Evolutionary conservation across 768 basidiomycete genomes (phyloP), one percentile per base, ranked within the genome.

Genomic region (Termitomyces sp.): DNA sequence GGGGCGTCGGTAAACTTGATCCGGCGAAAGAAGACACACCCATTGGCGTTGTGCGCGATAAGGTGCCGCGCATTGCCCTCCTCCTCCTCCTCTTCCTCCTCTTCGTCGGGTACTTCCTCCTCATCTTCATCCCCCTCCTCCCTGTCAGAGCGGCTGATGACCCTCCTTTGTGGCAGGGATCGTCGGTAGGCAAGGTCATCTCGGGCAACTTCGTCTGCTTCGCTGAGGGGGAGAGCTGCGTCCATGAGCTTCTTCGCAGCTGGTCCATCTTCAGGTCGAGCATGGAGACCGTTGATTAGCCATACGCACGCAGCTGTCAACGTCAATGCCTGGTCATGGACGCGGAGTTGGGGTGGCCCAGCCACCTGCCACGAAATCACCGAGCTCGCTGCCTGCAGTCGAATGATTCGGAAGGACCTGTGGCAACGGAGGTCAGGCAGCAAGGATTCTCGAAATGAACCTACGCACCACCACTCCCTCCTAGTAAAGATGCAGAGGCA

Each of bases 201-300:
- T 0, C 10, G 42, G 5, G 10, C 40, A 9, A 36, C 51, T 15
- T 40, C 58, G 17, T 52, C 52, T 14, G 43, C 52, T 25, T 66
- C 59, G 0, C 55, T 54, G 25, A 61, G 5, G n/a, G 66, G 68
- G 2, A 69, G 57, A 11, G 47, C 59, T 5, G 63, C 61, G 10
- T 59, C 46, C 60, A 69, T 63, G 8, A 69, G 61, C 1, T 53
- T 45, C 11, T 66, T 53, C 2, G 57, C 37, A 5, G 66, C 63
- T 5, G 63, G 57, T 0, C 63, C 60, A 37, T 63, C 62, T 2
- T 68, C 67, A 2, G 65, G 65, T 9, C 66, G 56, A 45, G 66
- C 52, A 59, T 69, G 68, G 1, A 67, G 55, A 34, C 62, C 46
- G 45, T 69, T 69, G 0, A 58, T 36, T 0, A 67, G 49, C 66